Evolutionary conservation across 2,329 filamentous ascomycete species (phyloP).

Genomic region (Juglanconis oblonga): DNA sequence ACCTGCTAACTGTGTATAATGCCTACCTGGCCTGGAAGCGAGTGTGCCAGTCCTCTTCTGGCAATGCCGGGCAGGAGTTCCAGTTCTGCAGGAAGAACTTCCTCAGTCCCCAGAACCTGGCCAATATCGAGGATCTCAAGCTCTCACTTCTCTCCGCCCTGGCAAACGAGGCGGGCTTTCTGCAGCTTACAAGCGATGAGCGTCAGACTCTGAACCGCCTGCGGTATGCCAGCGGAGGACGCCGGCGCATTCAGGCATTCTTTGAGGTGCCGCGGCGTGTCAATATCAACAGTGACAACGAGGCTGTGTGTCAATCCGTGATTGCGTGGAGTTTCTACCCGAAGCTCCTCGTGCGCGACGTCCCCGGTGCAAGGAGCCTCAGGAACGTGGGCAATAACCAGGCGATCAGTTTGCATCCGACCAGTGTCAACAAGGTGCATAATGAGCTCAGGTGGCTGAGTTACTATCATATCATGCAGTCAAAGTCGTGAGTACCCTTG

Average conservation of each 20-base stretch:
- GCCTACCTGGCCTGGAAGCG: constrained; percentile 88
- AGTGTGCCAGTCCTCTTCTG: constrained; percentile 65
- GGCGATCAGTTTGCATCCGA: constrained; percentile 79
- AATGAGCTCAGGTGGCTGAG: constrained; percentile 76
- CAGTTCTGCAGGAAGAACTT: constrained; percentile 95
- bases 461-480: constrained; percentile 98
- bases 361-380: constrained; percentile 67
- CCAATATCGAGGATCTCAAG: constrained; percentile 94
- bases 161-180: constrained; percentile 73
- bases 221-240: constrained; percentile 57
- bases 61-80: constrained; percentile 65
- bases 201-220: constrained; percentile 64
- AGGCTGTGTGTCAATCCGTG: constrained; percentile 74
- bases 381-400: constrained; percentile 94
- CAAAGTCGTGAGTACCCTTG: constrained; percentile 61
- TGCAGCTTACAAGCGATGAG: constrained; percentile 73
- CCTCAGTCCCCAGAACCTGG: constrained; percentile 80
- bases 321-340: constrained; percentile 96
- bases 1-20: constrained; percentile 89
- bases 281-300: constrained; percentile 75
- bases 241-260: constrained; percentile 65
- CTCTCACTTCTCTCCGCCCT: constrained; percentile 83
- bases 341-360: constrained; percentile 80
- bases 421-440: constrained; percentile 78
- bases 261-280: constrained; percentile 77